Percentiles rank a stretch among this genome's conserved stretches.
These are phyloP conservation scores for Coleophoma eucalyptorum DNA, from an alignment of 2,329 filamentous ascomycete genomes.

Conservation along the genomic window DNA sequence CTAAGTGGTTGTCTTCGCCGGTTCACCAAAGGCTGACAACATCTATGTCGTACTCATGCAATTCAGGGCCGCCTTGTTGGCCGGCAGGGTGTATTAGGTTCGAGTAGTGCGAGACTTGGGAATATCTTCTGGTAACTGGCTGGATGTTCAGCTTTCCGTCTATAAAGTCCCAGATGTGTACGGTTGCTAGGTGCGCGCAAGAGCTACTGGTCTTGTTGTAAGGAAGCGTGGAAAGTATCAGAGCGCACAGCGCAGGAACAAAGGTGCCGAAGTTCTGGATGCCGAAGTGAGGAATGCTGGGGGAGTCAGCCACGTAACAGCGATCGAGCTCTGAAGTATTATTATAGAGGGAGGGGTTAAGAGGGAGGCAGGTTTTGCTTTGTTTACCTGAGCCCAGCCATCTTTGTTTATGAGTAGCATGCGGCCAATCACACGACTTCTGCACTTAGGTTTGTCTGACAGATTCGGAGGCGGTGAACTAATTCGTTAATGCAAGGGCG, in stretches of 20 bases:
- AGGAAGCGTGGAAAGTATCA: neutral
- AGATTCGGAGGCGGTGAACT: neutral
- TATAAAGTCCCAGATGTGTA: neutral
- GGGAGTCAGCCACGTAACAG: slow-evolving; percentile 8
- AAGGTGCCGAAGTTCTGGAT: slow-evolving; percentile 6
- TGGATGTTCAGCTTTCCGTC: neutral
- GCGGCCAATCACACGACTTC: too few species aligned
- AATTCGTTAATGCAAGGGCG: neutral
- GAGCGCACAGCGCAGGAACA: slow-evolving; percentile 17
- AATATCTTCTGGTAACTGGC: neutral
- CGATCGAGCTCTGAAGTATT: too few species aligned
- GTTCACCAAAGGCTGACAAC: slow-evolving; percentile 6
- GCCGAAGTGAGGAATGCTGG: slow-evolving; percentile 11
- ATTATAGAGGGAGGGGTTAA: slow-evolving; percentile 3
- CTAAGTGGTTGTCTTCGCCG: slow-evolving; percentile 7
- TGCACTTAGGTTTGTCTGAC: neutral
- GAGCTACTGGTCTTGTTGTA: neutral
- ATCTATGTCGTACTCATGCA: slow-evolving; percentile 16
- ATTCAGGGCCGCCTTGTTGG: slow-evolving; percentile 13
- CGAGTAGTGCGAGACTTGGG: neutral
- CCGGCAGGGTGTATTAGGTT: slow-evolving; percentile 2
- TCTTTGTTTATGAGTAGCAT: too few species aligned
- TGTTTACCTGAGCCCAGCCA: too few species aligned
- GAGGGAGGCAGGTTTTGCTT: too few species aligned
- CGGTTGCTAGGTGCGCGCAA: neutral